Percentiles rank a stretch among this genome's conserved stretches.
These are phyloP conservation scores for Zea luxurians DNA, from an alignment of 176 grass and related monocot genomes.

Conservation along the genomic window DNA sequence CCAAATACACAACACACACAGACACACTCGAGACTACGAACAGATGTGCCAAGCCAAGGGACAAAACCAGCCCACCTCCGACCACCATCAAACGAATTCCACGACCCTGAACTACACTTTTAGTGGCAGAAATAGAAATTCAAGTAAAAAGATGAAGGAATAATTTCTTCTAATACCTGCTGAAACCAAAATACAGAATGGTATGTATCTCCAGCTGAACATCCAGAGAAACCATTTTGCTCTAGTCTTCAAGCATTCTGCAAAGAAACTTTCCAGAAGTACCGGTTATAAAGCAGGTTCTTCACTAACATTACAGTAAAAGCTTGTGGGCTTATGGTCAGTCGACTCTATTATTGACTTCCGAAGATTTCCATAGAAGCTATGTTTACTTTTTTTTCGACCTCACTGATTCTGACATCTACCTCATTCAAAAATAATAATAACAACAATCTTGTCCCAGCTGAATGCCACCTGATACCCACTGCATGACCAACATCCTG, in stretches of 20 bases:
- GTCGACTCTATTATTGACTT: background rate
- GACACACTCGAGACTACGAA: background rate
- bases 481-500: background rate
- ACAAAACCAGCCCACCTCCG: background rate
- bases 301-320: background rate
- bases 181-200: constrained; percentile 48
- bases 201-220: constrained; percentile 44
- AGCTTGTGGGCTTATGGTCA: background rate
- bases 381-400: background rate
- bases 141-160: constrained; percentile 7
- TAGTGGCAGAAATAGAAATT: background rate
- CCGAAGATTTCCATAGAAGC: background rate
- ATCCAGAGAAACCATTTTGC: constrained; percentile 50
- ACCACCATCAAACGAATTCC: background rate
- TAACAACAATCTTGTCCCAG: background rate
- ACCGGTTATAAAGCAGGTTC: background rate
- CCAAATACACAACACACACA: background rate
- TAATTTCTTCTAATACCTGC: constrained; percentile 31
- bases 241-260: constrained; percentile 54
- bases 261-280: background rate
- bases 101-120: background rate
- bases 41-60: background rate
- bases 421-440: background rate
- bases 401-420: background rate
- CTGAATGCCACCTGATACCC: background rate